Evolutionary conservation across 108 stramenopile genomes (phyloP), one percentile per base, ranked within the genome.

Genomic region (Skeletonema menzelii): DNA sequence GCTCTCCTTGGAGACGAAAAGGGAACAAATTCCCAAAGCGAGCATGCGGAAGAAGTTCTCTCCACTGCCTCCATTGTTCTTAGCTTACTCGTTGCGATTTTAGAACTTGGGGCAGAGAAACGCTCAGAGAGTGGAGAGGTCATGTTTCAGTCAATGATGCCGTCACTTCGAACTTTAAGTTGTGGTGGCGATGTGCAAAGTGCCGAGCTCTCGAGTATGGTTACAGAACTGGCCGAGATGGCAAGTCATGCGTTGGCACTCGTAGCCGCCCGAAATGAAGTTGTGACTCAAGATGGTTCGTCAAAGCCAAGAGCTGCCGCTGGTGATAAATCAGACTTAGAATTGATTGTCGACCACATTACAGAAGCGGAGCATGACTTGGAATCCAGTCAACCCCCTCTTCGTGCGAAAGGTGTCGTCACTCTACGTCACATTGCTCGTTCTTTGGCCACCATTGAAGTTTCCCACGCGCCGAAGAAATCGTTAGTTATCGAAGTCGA

Each of bases 161-260:
- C 85, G 27, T 56, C 64, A 20, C 80, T 93, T 10, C 46, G 56
- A 24, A 49, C 65, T 1, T 72, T 91, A 10, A 69, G 86, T 2
- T 38, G 28, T 31, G 64, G 70, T 56, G 44, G 27, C 30, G 49
- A 38, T 55, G 12, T 32, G 44, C 71, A 31, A 70, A 27, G 40
- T 24, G 24, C 59, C 30, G 44, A 26, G 37, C 38, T 53, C 47
- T 69, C 79, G 46, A 63, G 27, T 24, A 37, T 53, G 66, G 63
- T 64, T 42, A 27, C 88, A 14, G 83, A 85, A 27, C 63, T 92
- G 53, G 88, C 87, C 19, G 94, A 95, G 59, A 87, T 92, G 86
- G 85, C 94, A 20, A 88, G 87, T 22, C 89, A 95, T 64, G 91
- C 90, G 15, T 72, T 89, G 73, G 84, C 88, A 49, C 68, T 95